Evolutionary conservation across 208 protist species (phyloP).

Genomic region (Trypanosoma rangeli): DNA sequence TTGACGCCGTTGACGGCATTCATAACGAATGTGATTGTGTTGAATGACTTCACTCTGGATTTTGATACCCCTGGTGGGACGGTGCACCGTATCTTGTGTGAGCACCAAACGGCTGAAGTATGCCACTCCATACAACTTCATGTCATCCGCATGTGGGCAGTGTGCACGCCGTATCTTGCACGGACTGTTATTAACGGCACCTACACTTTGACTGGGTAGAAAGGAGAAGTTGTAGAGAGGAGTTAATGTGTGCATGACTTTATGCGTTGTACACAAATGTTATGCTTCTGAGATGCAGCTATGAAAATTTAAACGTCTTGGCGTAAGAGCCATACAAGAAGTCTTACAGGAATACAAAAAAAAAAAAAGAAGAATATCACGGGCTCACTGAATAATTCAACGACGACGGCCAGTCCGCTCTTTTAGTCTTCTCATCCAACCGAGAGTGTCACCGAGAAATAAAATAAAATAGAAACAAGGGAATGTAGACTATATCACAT

Average conservation of each 20-base stretch:
- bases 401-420: too few species aligned
- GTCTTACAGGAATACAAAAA: background rate
- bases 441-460: too few species aligned
- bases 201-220: conserved; percentile 16
- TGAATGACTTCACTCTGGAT: conserved; percentile 24
- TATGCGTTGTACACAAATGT: background rate
- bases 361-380: background rate
- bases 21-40: conserved; percentile 31
- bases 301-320: background rate
- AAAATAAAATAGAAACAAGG: background rate
- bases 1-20: conserved; percentile 24
- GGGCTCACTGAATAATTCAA: background rate
- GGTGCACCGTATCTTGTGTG: conserved; percentile 32
- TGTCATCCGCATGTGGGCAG: conserved; percentile 26
- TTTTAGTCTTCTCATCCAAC: background rate
- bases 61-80: conserved; percentile 26
- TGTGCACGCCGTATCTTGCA: conserved; percentile 29
- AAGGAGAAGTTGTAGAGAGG: background rate
- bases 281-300: background rate
- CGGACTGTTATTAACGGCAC: conserved; percentile 23
- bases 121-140: conserved; percentile 36
- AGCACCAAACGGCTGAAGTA: conserved; percentile 25
- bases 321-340: background rate
- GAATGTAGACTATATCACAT: background rate
- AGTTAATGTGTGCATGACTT: background rate